Evolutionary conservation across 1,284 basidiomycete species (phyloP).

Genomic region (Trametes sp.): DNA sequence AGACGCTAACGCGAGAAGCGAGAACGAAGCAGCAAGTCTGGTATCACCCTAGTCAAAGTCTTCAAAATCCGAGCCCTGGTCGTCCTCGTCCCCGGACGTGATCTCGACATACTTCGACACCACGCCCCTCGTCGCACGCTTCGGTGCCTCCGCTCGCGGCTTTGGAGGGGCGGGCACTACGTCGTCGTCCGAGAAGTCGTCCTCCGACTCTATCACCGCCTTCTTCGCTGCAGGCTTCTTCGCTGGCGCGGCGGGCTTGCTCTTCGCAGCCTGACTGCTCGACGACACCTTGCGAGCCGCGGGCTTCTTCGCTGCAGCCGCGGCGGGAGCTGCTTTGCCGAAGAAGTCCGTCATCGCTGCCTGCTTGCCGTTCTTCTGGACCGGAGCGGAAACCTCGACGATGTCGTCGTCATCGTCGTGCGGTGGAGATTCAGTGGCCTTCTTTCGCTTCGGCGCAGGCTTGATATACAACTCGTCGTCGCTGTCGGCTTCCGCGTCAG

Average conservation of each 20-base stretch:
- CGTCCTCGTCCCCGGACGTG: constrained; percentile 45
- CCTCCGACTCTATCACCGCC: constrained; percentile 45
- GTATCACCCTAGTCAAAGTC: constrained; percentile 38
- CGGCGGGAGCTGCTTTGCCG: constrained; percentile 53
- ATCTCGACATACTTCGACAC: constrained; percentile 52
- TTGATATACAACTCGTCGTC: constrained; percentile 52
- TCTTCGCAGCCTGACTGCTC: constrained; percentile 41
- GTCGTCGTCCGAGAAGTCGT: constrained; percentile 39
- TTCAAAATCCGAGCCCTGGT: constrained; percentile 40
- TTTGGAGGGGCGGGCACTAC: constrained; percentile 34
- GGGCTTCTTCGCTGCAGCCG: constrained; percentile 33
- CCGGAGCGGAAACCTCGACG: constrained; percentile 44
- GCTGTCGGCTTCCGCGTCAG: constrained; percentile 43
- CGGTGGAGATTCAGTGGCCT: constrained; percentile 14
- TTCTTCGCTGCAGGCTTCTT: constrained; percentile 46
- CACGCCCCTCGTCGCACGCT: constrained; percentile 44
- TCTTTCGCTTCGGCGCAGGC: constrained; percentile 46
- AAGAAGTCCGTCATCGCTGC: constrained; percentile 67
- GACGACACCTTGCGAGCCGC: constrained; percentile 38
- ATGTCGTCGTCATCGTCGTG: constrained; percentile 53
- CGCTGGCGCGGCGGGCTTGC: constrained; percentile 38
- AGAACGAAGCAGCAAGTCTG: neutral
- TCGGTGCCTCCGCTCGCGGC: constrained; percentile 43
- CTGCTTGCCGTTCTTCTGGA: constrained; percentile 48
- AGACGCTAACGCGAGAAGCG: neutral